phyloP scores from a whole-genome alignment of 345 rosid genomes.

The Eucalyptus viminalis region DNA sequence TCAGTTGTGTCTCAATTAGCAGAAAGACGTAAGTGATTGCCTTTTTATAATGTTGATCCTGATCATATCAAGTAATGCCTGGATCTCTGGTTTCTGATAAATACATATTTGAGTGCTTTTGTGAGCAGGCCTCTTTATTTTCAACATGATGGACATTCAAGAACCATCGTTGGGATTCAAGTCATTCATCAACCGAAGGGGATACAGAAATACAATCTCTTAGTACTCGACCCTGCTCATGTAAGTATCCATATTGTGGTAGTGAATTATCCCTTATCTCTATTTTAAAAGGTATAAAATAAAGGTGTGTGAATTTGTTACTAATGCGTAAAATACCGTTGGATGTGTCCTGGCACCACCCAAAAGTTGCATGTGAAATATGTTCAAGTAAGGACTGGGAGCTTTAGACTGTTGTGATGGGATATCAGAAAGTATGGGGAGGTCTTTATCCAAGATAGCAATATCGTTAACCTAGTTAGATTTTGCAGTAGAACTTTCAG shows the following conservation, averaged over 20 bases:
- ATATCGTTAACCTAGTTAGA: background rate
- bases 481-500: background rate
- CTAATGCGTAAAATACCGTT: background rate
- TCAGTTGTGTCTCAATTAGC: constrained; percentile 21
- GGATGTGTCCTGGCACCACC: background rate
- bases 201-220: constrained; percentile 34
- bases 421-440: background rate
- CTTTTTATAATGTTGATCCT: background rate
- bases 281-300: background rate
- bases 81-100: background rate
- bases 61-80: background rate
- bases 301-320: background rate
- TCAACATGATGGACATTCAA: constrained; percentile 83
- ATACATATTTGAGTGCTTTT: background rate
- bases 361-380: background rate
- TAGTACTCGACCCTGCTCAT: constrained; percentile 66
- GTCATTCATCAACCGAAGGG: constrained; percentile 24
- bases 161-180: constrained; percentile 72
- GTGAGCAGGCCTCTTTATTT: constrained; percentile 63
- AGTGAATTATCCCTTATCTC: background rate
- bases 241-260: constrained; percentile 17
- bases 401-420: background rate
- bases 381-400: background rate
- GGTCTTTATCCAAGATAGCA: background rate
- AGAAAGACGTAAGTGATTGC: constrained; percentile 27